Evolutionary conservation across 495 filamentous ascomycete species (phyloP), one percentile per base, ranked within the genome.

Genomic region (Zalerion maritima): DNA sequence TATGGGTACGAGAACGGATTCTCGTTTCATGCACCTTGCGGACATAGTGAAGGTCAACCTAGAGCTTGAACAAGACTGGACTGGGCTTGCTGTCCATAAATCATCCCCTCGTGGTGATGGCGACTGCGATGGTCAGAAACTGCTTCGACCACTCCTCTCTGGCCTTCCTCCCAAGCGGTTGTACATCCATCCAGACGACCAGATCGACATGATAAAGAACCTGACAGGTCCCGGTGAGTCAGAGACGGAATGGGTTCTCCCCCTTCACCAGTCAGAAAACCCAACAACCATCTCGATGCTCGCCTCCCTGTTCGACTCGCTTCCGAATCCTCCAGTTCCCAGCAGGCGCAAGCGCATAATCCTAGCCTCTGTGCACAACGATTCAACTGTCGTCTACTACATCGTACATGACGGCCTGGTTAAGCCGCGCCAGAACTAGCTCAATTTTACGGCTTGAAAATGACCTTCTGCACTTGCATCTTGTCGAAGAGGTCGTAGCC

Each of bases 381-480:
- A 99, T 50, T 91, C 84, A 24, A 96, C 89, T 2, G 69, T 96
- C 13, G 81, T 87, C 3, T 96, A 93, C 49, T 99, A 99, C 49
- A 69, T 93, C 43, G 71, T 94, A 24, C 85, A 93, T 40, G 87
- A 94, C 50, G 91, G 91, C 2, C 71, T 92, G 26, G 86, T 97
- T 15, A 97, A 96, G 55, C 89, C 91, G 3, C 62, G 91, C 34
- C 89, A 94, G 49, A 97, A 97, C 51, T 97, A 29, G 32, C 28
- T 28, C 25, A 34, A 15, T 37, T 32, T 38, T 21, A 47, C 14
- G 60, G 58, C 37, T 46, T 48, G 39, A 75, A 75, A 21, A 75
- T 60, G 5, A 82, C 78, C 65, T 97, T 97, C 43, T 94, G 85
- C 31, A 73, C 82, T 57, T 89, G 75, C 82, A 87, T 85, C 37